These are phyloP conservation scores for Panicum virgatum DNA, from an alignment of 202 grass and related monocot species.

Conservation along the genomic window DNA sequence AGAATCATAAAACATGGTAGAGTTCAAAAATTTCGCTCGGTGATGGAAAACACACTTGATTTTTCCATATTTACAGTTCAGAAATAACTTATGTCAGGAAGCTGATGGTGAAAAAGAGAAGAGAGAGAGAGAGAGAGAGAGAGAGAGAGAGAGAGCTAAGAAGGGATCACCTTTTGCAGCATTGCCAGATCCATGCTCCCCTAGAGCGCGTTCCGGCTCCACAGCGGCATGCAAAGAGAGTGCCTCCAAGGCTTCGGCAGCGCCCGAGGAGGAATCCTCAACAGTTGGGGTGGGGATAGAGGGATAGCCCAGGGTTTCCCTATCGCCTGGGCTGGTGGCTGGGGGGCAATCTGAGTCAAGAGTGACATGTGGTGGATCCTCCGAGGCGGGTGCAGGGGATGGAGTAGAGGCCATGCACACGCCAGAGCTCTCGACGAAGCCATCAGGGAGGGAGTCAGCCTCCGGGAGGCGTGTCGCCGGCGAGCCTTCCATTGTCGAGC, in stretches of 20 bases:
- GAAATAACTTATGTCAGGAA: conserved; percentile 11
- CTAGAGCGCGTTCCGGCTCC: conserved; percentile 11
- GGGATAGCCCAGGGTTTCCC: conserved; percentile 38
- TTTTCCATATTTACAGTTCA: conserved; percentile 1
- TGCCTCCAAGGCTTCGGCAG: conserved; percentile 30
- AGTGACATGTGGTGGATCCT: conserved; percentile 27
- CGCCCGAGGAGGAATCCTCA: not conserved
- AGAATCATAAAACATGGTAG: conserved; percentile 29
- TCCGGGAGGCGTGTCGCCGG: conserved; percentile 75
- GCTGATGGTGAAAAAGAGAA: not conserved
- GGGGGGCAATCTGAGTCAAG: conserved; percentile 35
- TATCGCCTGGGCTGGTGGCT: not conserved
- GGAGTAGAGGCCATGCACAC: conserved; percentile 18
- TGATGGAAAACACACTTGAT: not conserved
- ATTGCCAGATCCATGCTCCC: not conserved
- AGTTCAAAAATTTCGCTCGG: not conserved
- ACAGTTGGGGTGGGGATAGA: not conserved
- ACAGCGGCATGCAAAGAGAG: conserved; percentile 7
- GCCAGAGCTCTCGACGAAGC: conserved; percentile 80
- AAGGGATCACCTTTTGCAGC: conserved; percentile 39
- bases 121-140: too few relatives aligned
- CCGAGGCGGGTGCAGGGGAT: conserved; percentile 11
- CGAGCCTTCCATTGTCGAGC: conserved; percentile 66
- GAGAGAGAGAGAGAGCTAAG: not conserved
- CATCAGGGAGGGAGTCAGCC: conserved; percentile 87